Conservation (phyloP, 2,329 filamentous ascomycete species). For the Podosphaera aphanis region DNA sequence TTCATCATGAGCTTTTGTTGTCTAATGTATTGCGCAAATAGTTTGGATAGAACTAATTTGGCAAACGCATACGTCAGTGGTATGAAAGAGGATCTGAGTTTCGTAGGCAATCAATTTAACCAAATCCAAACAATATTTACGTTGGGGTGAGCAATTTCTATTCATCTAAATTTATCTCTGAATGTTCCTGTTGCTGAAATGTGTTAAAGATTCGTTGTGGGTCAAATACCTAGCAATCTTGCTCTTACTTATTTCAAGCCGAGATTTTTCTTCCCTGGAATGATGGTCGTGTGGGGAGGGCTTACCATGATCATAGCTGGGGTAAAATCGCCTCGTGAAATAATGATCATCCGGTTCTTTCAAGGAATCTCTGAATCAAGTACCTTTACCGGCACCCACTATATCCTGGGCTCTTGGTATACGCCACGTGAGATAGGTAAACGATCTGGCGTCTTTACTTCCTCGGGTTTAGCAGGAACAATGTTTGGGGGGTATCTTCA, state of each 20-base stretch:
- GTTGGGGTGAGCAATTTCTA: constrained; percentile 8
- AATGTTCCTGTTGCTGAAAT: not conserved
- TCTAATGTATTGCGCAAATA: constrained; percentile 18
- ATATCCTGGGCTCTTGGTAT: constrained; percentile 38
- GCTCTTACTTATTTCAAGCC: constrained; percentile 39
- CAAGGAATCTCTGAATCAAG: constrained; percentile 30
- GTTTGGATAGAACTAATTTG: constrained; percentile 26
- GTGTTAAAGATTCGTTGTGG: constrained; percentile 23
- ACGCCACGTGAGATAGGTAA: constrained; percentile 36
- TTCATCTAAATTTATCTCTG: not conserved
- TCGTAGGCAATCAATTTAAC: constrained; percentile 26
- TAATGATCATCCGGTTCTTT: constrained; percentile 36
- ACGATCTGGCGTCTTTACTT: constrained; percentile 35
- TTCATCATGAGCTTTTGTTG: constrained; percentile 18
- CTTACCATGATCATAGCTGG: constrained; percentile 38
- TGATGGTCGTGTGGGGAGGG: constrained; percentile 29
- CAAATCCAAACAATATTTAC: constrained; percentile 27
- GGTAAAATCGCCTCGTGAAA: constrained; percentile 25
- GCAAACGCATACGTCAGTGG: constrained; percentile 31
- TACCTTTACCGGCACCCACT: constrained; percentile 34
- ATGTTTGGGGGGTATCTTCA: constrained; percentile 41
- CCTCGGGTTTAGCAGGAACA: constrained; percentile 32
- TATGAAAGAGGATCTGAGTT: constrained; percentile 26
- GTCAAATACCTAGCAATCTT: constrained; percentile 37
- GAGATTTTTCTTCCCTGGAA: constrained; percentile 37